Conservation (phyloP, 1,139 yeast species). For the Pneumocystis oryctolagi region DNA sequence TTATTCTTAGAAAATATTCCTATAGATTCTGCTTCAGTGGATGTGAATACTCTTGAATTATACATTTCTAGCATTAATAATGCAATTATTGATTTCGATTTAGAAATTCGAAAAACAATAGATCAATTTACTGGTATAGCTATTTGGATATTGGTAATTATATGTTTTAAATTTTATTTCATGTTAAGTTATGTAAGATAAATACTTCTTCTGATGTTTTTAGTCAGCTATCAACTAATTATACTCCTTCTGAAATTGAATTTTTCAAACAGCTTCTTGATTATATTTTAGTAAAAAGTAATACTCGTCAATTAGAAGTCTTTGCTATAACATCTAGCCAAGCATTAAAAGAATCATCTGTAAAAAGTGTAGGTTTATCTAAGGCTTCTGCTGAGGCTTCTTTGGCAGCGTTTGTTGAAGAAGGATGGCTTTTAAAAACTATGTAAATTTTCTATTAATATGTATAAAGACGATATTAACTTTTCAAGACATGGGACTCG, state of each 20-base stretch:
- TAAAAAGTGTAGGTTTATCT: not conserved
- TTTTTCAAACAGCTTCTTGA: conserved; percentile 1
- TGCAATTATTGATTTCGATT: not conserved
- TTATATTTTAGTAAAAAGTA: conserved; percentile 1
- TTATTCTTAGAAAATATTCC: not conserved
- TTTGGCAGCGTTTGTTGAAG: not conserved
- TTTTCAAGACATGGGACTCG: not conserved
- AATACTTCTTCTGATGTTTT: not conserved
- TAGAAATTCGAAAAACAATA: conserved; percentile 1
- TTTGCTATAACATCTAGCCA: conserved; percentile 1
- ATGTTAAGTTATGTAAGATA: not conserved
- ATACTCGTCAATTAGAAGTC: not conserved
- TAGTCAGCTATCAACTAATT: not conserved
- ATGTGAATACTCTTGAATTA: not conserved
- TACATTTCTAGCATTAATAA: not conserved
- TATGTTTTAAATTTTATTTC: not conserved
- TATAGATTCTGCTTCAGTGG: not conserved
- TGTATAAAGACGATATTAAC: not conserved
- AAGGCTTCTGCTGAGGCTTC: not conserved
- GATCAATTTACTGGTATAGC: not conserved
- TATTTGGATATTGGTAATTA: not conserved
- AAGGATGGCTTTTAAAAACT: conserved; percentile 1
- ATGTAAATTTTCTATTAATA: not conserved
- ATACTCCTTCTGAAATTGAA: not conserved
- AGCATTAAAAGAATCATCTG: not conserved